Evolutionary conservation across 1,284 basidiomycete genomes (phyloP).

Genomic region (Melampsora larici-populina): DNA sequence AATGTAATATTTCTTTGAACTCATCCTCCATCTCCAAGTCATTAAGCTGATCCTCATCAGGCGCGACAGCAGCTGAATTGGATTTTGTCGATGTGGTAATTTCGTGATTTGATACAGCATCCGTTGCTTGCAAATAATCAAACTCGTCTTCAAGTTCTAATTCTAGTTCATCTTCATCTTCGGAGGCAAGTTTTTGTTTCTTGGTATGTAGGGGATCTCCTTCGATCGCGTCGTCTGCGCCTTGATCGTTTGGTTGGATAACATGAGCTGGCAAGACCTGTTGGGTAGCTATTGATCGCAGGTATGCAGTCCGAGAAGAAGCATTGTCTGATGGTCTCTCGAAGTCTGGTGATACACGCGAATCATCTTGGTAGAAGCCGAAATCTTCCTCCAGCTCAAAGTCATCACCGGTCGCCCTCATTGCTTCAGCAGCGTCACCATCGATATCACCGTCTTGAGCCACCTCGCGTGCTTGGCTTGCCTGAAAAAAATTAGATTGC

Average conservation of each 20-base stretch:
- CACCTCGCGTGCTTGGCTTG: slow-evolving; percentile 7
- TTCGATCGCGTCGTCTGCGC: not conserved
- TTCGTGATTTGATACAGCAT: not conserved
- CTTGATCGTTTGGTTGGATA: not conserved
- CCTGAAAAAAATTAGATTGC: slow-evolving; percentile 2
- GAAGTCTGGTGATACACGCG: not conserved
- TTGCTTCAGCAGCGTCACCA: slow-evolving; percentile 33
- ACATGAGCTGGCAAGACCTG: not conserved
- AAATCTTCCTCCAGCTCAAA: slow-evolving; percentile 3
- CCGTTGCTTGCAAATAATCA: not conserved
- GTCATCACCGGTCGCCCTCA: not conserved
- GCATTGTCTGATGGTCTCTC: not conserved
- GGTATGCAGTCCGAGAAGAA: not conserved
- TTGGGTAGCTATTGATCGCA: not conserved
- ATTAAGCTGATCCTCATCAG: not conserved
- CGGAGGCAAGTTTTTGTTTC: not conserved
- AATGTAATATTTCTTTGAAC: not conserved
- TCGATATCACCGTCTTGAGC: slow-evolving; percentile 25
- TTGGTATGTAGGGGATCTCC: not conserved
- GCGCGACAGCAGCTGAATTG: not conserved
- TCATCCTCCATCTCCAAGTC: slow-evolving; percentile 1
- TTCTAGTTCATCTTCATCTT: not conserved
- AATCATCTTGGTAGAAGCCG: not conserved
- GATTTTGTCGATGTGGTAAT: not conserved
- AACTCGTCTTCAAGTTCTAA: slow-evolving; percentile 9